Conservation (phyloP, 2,329 filamentous ascomycete genomes). For the Cercospora janseana region DNA sequence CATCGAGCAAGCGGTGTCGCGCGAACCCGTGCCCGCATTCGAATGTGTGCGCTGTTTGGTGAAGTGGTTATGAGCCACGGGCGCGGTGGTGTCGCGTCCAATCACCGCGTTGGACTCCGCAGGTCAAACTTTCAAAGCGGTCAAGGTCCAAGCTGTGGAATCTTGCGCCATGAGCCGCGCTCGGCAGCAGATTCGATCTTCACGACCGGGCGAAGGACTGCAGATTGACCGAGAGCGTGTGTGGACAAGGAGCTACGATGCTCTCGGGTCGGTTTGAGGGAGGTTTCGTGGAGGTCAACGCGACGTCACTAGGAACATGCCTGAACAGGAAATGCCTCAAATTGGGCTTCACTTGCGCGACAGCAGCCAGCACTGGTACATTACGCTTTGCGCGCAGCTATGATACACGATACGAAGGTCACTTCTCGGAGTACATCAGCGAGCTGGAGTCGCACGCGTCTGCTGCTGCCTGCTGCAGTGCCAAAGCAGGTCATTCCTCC, state of each 20-base stretch:
- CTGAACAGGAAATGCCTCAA: too few relatives aligned
- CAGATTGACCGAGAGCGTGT: background rate
- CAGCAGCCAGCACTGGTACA: too few relatives aligned
- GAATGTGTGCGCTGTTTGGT: too few relatives aligned
- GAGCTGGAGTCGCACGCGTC: background rate
- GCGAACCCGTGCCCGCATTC: constrained; percentile 2
- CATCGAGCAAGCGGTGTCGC: background rate
- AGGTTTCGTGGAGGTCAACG: background rate
- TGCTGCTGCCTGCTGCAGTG: too few relatives aligned
- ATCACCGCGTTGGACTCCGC: constrained; percentile 5
- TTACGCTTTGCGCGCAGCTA: too few relatives aligned
- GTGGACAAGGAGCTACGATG: background rate
- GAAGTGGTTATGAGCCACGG: background rate
- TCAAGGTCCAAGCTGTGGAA: background rate
- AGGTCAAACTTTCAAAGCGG: constrained; percentile 3
- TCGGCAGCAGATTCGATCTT: background rate
- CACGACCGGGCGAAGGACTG: background rate
- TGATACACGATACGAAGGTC: too few relatives aligned
- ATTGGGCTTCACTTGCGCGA: background rate
- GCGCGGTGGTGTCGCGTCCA: constrained; percentile 3
- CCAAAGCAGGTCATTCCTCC: background rate
- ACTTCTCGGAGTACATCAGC: too few relatives aligned
- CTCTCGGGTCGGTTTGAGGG: background rate
- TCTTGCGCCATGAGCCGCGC: background rate
- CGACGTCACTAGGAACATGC: constrained; percentile 12